Evolutionary conservation across 805 yeast genomes (phyloP).

Genomic region (Komagataella pastoris): DNA sequence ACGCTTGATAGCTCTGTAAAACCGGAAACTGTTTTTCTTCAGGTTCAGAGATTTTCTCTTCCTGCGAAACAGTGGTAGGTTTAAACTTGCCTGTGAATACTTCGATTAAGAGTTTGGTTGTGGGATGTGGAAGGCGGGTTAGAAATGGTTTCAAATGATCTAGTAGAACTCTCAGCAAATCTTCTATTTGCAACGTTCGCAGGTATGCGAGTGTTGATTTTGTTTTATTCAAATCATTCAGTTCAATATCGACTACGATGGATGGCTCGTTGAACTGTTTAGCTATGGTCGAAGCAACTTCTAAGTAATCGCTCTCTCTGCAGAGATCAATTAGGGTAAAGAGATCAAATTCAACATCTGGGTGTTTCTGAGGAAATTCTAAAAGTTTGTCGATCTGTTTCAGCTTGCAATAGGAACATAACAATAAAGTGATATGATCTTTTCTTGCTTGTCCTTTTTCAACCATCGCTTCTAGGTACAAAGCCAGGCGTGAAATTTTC

Average conservation of each 20-base stretch:
- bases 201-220: constrained; percentile 50
- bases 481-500: constrained; percentile 48
- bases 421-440: constrained; percentile 70
- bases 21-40: constrained; percentile 10
- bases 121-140: constrained; percentile 60
- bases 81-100: constrained; percentile 79
- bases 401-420: constrained; percentile 71
- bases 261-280: constrained; percentile 61
- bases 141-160: constrained; percentile 45
- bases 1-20: constrained; percentile 41
- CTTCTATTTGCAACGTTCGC: constrained; percentile 59
- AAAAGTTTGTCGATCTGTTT: constrained; percentile 46
- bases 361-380: constrained; percentile 31
- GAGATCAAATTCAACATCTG: constrained; percentile 43
- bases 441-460: constrained; percentile 42
- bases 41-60: constrained; percentile 1
- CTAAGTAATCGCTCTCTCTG: constrained; percentile 54
- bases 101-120: constrained; percentile 70
- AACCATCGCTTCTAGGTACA: constrained; percentile 50
- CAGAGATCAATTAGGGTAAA: constrained; percentile 56
- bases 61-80: constrained; percentile 20
- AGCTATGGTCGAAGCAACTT: constrained; percentile 59
- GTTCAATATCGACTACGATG: constrained; percentile 60
- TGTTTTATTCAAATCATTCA: constrained; percentile 52
- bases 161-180: constrained; percentile 51